Evolutionary conservation across 495 filamentous ascomycete species (phyloP), one percentile per base, ranked within the genome.

Genomic region (Aspergillus bertholletiae): DNA sequence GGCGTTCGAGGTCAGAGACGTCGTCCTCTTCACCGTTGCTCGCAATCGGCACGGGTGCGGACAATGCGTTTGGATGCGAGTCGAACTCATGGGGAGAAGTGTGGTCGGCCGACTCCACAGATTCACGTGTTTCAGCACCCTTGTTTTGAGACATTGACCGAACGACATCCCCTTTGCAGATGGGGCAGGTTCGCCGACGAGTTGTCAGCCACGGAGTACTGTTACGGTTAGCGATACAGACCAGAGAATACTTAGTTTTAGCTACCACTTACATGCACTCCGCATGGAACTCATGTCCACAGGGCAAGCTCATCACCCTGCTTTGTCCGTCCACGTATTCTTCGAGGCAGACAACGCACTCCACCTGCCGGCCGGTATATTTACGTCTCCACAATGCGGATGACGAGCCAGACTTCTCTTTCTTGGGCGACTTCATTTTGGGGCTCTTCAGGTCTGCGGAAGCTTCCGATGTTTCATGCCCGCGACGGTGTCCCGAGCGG

Each of bases 141-240:
- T 76, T 53, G 26, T 60, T 61, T 37, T 80, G 69, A 28, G 72
- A 62, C 76, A 82, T 75, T 8, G 76, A 81, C 46, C 84, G 80
- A 21, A 97, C 94, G 28, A 98, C 95, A 61, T 98, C 94, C 23
- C 90, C 91, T 69, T 97, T 97, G 76, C 94, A 98, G 40, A 98
- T 97, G 6, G 94, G 94, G 60, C 94, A 98, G 23, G 95, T 97
- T 58, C 94, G 84, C 49, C 92, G 89, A 37, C 92, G 86, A 28
- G 92, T 97, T 9, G 90, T 96, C 30, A 98, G 74, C 94, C 94
- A 98, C n/a, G 95, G 95, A 13, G 94, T 97, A 66, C 93, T 97
- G 61, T 22, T 46, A 4, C 2, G 30, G 54, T 67, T 60, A 70
- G 57, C 43, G 53, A 59, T 9, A 22, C 1, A 30, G 30, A 4